These are phyloP conservation scores for Elsinoe necatrix DNA, from an alignment of 2,329 filamentous ascomycete species.

Conservation along the genomic window DNA sequence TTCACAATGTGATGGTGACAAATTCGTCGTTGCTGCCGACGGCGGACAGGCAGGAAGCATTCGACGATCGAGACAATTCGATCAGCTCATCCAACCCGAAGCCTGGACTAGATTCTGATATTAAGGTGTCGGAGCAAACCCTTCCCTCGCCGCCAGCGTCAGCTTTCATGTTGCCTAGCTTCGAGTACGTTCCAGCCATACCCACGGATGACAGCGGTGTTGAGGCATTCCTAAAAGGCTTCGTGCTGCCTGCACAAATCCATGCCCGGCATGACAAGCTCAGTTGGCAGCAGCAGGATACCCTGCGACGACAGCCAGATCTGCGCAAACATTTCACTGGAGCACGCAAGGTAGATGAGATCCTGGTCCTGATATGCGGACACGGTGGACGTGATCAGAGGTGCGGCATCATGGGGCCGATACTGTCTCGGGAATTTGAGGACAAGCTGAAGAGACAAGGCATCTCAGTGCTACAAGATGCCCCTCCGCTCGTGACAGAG, in stretches of 20 bases:
- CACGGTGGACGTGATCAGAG: conserved; percentile 74
- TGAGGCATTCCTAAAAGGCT: conserved; percentile 52
- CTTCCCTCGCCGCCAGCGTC: conserved; percentile 46
- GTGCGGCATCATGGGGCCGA: conserved; percentile 72
- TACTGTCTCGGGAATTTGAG: conserved; percentile 64
- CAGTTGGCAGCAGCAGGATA: conserved; percentile 43
- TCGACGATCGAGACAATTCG: conserved; percentile 7
- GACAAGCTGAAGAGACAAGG: conserved; percentile 45
- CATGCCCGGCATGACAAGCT: conserved; percentile 53
- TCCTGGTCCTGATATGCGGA: conserved; percentile 78
- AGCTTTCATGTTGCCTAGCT: conserved; percentile 71
- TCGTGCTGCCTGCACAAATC: conserved; percentile 54
- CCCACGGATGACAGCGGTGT: conserved; percentile 53
- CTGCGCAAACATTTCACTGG: conserved; percentile 41
- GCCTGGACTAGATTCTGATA: conserved; percentile 25
- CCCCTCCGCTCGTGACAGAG: conserved; percentile 30
- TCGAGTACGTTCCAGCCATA: conserved; percentile 68
- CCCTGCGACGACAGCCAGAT: conserved; percentile 40
- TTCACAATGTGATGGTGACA: conserved; percentile 68
- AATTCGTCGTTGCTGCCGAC: conserved; percentile 65
- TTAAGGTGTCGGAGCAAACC: conserved; percentile 29
- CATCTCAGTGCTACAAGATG: conserved; percentile 39
- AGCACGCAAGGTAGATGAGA: conserved; percentile 55
- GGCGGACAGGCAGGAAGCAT: conserved; percentile 18
- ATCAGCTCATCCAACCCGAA: conserved; percentile 18